Conservation (phyloP, 768 basidiomycete genomes). For the Leucogyrophana mollusca region DNA sequence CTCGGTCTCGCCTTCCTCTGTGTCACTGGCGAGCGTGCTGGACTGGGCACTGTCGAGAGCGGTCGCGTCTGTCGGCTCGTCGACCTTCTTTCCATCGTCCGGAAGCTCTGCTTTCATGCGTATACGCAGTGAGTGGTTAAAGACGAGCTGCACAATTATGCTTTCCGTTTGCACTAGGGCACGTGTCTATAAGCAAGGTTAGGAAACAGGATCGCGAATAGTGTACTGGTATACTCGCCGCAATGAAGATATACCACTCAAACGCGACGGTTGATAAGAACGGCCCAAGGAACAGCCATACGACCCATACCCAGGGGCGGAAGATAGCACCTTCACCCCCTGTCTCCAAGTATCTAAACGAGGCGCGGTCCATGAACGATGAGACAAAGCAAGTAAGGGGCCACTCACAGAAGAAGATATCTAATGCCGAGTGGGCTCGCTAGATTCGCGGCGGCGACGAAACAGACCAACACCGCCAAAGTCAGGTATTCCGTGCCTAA, state of each 20-base stretch:
- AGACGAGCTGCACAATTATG: constrained; percentile 52
- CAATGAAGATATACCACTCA: constrained; percentile 50
- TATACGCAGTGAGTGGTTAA: constrained; percentile 59
- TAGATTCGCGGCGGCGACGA: constrained; percentile 13
- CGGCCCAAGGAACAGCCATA: constrained; percentile 47
- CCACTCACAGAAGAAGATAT: constrained; percentile 25
- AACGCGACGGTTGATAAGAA: constrained; percentile 38
- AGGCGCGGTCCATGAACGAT: not conserved
- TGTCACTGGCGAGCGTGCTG: constrained; percentile 11
- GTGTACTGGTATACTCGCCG: constrained; percentile 14
- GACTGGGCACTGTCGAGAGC: constrained; percentile 12
- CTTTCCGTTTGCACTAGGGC: constrained; percentile 48
- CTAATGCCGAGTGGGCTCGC: constrained; percentile 30
- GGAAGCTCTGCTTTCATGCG: constrained; percentile 26
- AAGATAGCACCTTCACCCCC: constrained; percentile 44
- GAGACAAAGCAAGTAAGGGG: not conserved
- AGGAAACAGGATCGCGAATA: constrained; percentile 13
- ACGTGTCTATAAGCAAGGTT: constrained; percentile 29
- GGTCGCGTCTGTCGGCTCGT: not conserved
- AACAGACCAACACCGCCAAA: constrained; percentile 5
- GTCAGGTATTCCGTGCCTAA: constrained; percentile 7
- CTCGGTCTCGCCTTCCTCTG: constrained; percentile 4
- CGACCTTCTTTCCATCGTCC: constrained; percentile 5
- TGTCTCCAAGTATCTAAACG: constrained; percentile 54
- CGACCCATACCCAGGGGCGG: constrained; percentile 72